Conservation (phyloP, 2,329 filamentous ascomycete species). For the Phyllosticta citriasiana region DNA sequence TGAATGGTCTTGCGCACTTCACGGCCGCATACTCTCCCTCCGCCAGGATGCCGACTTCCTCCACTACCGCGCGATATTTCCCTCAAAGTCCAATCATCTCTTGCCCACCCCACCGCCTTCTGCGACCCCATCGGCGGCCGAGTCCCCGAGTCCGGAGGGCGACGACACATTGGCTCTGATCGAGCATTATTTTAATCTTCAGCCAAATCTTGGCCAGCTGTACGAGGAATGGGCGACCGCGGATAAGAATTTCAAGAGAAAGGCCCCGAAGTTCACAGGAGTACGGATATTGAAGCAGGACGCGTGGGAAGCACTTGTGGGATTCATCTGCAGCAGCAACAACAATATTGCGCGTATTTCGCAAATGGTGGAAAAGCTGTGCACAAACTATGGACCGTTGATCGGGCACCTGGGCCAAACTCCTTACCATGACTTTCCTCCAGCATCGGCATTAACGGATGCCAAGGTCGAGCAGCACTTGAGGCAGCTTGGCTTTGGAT, state of each 20-base stretch:
- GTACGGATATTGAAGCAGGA: constrained; percentile 90
- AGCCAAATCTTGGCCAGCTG: constrained; percentile 61
- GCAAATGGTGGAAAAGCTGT: constrained; percentile 93
- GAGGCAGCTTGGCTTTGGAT: constrained; percentile 81
- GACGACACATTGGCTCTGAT: constrained; percentile 71
- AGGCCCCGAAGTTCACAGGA: constrained; percentile 78
- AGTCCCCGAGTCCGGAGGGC: constrained; percentile 24
- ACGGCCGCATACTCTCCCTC: constrained; percentile 74
- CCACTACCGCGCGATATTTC: constrained; percentile 65
- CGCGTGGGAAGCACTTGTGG: constrained; percentile 86
- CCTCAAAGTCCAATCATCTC: constrained; percentile 18
- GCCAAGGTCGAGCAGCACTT: constrained; percentile 70
- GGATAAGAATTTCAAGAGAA: constrained; percentile 81
- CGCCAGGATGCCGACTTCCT: constrained; percentile 71
- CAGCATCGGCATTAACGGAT: constrained; percentile 61
- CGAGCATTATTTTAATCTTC: constrained; percentile 77
- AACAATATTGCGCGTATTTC: constrained; percentile 95
- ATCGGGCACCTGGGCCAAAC: constrained; percentile 61
- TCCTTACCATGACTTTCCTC: constrained; percentile 79
- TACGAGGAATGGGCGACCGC: constrained; percentile 80
- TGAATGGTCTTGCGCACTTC: constrained; percentile 83
- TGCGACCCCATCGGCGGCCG: constrained; percentile 26
- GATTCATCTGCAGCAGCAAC: constrained; percentile 98
- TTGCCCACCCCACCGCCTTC: constrained; percentile 31
- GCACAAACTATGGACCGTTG: constrained; percentile 69